These are phyloP conservation scores for Keithomyces neogunnii DNA, from an alignment of 2,329 filamentous ascomycete species.

Conservation along the genomic window DNA sequence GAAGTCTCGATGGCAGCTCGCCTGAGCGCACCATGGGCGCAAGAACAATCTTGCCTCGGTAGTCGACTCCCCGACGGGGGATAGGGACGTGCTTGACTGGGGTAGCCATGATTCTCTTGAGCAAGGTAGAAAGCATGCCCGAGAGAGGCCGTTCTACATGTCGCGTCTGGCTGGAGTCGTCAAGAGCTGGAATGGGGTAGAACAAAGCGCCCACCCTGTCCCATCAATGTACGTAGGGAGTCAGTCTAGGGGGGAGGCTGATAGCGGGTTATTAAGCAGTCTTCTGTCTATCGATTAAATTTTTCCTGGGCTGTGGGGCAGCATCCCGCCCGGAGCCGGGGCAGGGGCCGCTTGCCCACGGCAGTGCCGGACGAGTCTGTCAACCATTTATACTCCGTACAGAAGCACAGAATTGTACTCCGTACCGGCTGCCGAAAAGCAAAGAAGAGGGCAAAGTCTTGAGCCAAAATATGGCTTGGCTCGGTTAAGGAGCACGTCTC, in stretches of 20 bases:
- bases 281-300: conserved; percentile 2
- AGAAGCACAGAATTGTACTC: no score
- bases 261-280: background rate
- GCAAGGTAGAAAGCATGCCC: conserved; percentile 22
- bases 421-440: no score
- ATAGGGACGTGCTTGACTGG: conserved; percentile 66
- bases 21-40: conserved; percentile 98
- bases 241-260: background rate
- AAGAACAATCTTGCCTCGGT: conserved; percentile 86
- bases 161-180: background rate
- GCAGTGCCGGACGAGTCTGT: no score
- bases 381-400: no score
- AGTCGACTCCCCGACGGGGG: conserved; percentile 82
- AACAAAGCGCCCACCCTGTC: background rate
- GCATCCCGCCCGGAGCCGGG: no score
- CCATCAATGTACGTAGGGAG: background rate
- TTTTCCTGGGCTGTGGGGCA: background rate
- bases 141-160: conserved; percentile 9
- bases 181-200: background rate
- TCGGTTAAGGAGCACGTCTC: no score
- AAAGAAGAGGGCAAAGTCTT: no score
- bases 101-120: conserved; percentile 49
- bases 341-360: no score
- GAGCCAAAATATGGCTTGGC: no score
- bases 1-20: conserved; percentile 80